Evolutionary conservation across 2,329 filamentous ascomycete genomes (phyloP).

Genomic region (Paecilomyces fulvus): DNA sequence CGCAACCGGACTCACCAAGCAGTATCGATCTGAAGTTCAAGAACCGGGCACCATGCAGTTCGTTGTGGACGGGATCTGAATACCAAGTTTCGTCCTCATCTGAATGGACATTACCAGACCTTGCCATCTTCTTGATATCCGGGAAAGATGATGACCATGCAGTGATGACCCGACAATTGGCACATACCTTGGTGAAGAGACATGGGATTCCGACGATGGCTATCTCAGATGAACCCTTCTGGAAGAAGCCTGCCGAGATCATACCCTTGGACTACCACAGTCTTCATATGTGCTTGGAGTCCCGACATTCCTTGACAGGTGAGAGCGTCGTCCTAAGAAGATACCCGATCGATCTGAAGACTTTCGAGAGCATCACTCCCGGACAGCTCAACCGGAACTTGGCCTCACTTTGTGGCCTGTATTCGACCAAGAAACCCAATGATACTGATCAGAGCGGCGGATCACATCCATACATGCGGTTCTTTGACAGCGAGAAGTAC

Average conservation of each 20-base stretch:
- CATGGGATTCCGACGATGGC: slow-evolving; percentile 37
- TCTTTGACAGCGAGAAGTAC: slow-evolving; percentile 17
- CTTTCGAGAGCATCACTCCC: slow-evolving; percentile 40
- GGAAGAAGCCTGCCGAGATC: slow-evolving; percentile 25
- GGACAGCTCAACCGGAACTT: slow-evolving; percentile 40
- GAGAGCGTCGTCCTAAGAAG: slow-evolving; percentile 25
- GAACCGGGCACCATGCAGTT: slow-evolving; percentile 28
- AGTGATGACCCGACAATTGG: slow-evolving; percentile 22
- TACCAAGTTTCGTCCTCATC: slow-evolving; percentile 31
- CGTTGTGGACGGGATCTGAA: slow-evolving; percentile 27
- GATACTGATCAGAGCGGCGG: slow-evolving; percentile 8
- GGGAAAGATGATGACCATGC: slow-evolving; percentile 21
- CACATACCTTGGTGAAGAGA: slow-evolving; percentile 33
- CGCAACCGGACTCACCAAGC: slow-evolving; percentile 15
- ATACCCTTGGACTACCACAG: slow-evolving; percentile 32
- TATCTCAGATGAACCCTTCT: slow-evolving; percentile 36
- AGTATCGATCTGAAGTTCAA: slow-evolving; percentile 32
- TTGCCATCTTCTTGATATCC: slow-evolving; percentile 39
- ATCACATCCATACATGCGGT: slow-evolving; percentile 3
- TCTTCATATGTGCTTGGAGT: slow-evolving; percentile 37
- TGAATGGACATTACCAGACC: slow-evolving; percentile 37
- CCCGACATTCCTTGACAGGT: slow-evolving; percentile 24
- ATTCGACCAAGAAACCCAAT: slow-evolving; percentile 17
- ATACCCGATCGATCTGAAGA: slow-evolving; percentile 39
- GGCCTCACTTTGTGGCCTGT: slow-evolving; percentile 31